Evolutionary conservation across 2,329 filamentous ascomycete genomes (phyloP).

Genomic region (Stachybotrys elegans): DNA sequence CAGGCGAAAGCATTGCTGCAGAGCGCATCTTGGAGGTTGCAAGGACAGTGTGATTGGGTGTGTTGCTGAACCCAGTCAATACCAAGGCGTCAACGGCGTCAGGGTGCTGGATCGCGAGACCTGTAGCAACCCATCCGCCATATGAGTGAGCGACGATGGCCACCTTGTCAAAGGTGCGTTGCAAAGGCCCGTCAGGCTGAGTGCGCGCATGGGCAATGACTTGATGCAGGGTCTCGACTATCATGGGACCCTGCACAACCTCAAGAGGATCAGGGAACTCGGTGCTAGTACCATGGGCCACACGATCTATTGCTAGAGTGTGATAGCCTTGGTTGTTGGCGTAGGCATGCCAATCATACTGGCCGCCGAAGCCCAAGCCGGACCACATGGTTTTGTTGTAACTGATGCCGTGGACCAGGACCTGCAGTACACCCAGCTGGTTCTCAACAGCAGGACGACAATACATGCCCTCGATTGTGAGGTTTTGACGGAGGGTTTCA

Average conservation of each 20-base stretch:
- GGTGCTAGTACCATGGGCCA: not conserved
- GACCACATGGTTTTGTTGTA: not conserved
- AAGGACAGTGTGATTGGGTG: not conserved
- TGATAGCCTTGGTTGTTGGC: not conserved
- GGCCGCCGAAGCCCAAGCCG: not conserved
- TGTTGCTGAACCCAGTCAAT: not conserved
- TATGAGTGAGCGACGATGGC: not conserved
- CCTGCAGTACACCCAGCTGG: not conserved
- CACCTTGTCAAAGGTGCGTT: not conserved
- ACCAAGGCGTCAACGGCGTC: not conserved
- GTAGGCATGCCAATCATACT: not conserved
- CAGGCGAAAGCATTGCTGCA: not conserved
- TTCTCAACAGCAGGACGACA: not conserved
- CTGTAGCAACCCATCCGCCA: not conserved
- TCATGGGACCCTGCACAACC: not conserved
- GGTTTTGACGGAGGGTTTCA: not conserved
- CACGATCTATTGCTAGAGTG: not conserved
- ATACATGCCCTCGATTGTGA: not conserved
- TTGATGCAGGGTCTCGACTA: not conserved
- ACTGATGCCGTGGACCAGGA: not conserved
- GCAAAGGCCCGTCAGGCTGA: not conserved
- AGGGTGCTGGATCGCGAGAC: not conserved
- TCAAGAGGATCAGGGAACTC: not conserved
- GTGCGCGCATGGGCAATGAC: not conserved
- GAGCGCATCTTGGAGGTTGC: not conserved